Evolutionary conservation across 2,329 filamentous ascomycete species (phyloP), one percentile per base, ranked within the genome.

Genomic region (Lachnellula subtilissima): DNA sequence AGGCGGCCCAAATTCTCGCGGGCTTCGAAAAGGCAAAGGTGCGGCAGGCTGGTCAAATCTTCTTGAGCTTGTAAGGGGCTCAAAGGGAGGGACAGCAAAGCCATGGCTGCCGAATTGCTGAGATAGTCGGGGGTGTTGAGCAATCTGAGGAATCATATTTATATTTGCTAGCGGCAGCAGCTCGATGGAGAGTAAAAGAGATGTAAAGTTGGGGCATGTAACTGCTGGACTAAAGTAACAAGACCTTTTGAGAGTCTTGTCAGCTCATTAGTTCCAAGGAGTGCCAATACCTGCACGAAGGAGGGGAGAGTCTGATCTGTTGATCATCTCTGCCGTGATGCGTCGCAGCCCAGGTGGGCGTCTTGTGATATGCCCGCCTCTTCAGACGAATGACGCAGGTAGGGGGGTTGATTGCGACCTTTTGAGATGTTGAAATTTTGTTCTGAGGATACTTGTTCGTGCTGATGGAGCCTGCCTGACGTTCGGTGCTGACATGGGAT

Each of bases 131-230:
- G 73, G 71, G 47, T 73, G 74, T 50, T 72, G 69, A 59, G 73
- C 73, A 65, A 78, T 70, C 61, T 76, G 75, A 62, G 76, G 76
- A 70, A 76, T 73, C 76, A 78, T 78, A 51, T 70, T 76, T 67
- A 60, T 55, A 60, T 55, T 59, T 46, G 53, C 49, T 60, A 59
- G 54, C 48, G 56, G 56, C 48, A 46, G 48, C 50, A 32, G 28
- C 28, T 32, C 57, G 36, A 52, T 53, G 48, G 49, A 48, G 25
- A 54, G 43, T 53, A 50, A 50, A 58, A 55, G 39, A 23, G 28
- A 32, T 32, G 28, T 9, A 12, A 43, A 25, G 17, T 17, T 22
- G 45, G 12, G 12, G 28, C 9, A 55, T 50, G 36, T 53, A 54
- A 58, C 25, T 53, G 56, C 51, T 54, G 53, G 46, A 59, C 12